Evolutionary conservation across 176 grass and related monocot species (phyloP).

Genomic region (bread wheat (Triticum aestivum)): IWGSC_CS_RefSeq_v2.1 NC_057797.1:725525330-725525829

Average conservation of each 20-base stretch:
- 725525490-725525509: constrained; percentile 36
- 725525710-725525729: constrained; percentile 40
- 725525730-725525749: constrained; percentile 23
- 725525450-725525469: constrained; percentile 51
- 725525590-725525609: constrained; percentile 6
- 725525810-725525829: not conserved
- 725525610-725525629: not conserved
- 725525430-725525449: constrained; percentile 19
- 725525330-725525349: constrained; percentile 41
- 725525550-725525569: constrained; percentile 43
- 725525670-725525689: not conserved
- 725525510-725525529: not conserved
- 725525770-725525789: not conserved
- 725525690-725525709: constrained; percentile 46
- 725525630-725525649: constrained; percentile 44
- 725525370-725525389: constrained; percentile 37
- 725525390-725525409: not conserved
- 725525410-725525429: constrained; percentile 34
- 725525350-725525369: constrained; percentile 27
- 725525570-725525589: constrained; percentile 38
- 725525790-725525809: not conserved
- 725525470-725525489: constrained; percentile 56
- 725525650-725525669: constrained; percentile 45
- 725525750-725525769: constrained; percentile 30
- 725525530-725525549: constrained; percentile 54